Base-by-base conservation (phyloP, 148 eudicot genomes). In the Spergularia bocconei region DNA sequence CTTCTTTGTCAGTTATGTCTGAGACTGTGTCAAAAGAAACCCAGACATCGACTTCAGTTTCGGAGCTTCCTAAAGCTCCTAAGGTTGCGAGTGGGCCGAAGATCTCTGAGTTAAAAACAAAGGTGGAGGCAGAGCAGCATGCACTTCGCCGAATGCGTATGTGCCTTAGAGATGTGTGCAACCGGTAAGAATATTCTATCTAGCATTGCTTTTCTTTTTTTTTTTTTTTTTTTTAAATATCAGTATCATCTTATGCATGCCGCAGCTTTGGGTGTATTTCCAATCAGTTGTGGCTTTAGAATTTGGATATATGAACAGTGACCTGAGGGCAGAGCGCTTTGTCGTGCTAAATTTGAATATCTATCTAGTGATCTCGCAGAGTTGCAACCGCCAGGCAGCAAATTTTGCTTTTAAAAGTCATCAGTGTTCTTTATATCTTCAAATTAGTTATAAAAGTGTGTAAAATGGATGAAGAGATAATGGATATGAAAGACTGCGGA, bases 101-200 rank as follows among this genome's bases (percentile, higher is more conserved):
- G 83, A 87, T 83, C 72, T 92, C 98, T 69, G 99, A 96, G 77
- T 77, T 96, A 70, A 91, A 89, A 82, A 87, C 97, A 71, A 96
- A 92, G 85, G 91, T 88, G 71, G 99, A 96, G 87, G 93, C 97
- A 21, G 94, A 96, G 89, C 94, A 91, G 71, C 99, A 96, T 73
- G 98, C 94, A 38, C 91, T 96, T 70, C 97, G 99, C 47, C 89
- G 98, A 78, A 68, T 91, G 87, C 91, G 99, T 51, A 96, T 96
- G 99, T 96, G 99, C 75, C 91, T 96, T 63, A 96, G 99, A 69
- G 99, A 96, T 81, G 86, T 96, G 64, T 96, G 99, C 90, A 96
- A 96, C 77, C 85, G 99, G 99, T 96, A 71, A 83, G 87, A 57
- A 19, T 65, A 39, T 23, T 47, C 52, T 15, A 12, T 53, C 60